Percentiles rank a stretch among this genome's conserved stretches.
Evolutionary conservation across 352 stramenopile genomes (phyloP).

Genomic region (Globisporangium radiosum): DNA sequence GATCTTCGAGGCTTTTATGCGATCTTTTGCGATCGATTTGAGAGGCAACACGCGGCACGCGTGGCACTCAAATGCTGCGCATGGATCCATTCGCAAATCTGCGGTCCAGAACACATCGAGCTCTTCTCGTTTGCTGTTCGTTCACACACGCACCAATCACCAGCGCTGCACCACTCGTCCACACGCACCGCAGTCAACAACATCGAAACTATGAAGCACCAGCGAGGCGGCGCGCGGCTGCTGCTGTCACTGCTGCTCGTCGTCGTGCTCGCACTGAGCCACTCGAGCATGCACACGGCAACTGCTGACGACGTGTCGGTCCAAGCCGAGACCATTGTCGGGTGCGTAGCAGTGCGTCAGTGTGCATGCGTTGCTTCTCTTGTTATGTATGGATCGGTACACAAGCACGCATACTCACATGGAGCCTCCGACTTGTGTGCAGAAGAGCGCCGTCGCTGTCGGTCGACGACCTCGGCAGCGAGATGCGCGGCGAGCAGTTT

Average conservation of each 20-base stretch:
- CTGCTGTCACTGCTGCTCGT: slow-evolving; percentile 32
- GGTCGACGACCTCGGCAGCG: slow-evolving; percentile 35
- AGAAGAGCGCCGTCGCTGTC: slow-evolving; percentile 29
- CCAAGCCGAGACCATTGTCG: slow-evolving; percentile 28
- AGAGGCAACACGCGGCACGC: neutral
- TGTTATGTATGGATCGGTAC: no score
- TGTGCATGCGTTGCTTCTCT: no score
- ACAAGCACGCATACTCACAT: neutral
- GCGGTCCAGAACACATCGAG: neutral
- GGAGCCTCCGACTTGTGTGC: slow-evolving; percentile 7
- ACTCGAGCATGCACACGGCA: slow-evolving; percentile 11
- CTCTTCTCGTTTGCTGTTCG: no score
- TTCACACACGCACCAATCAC: neutral
- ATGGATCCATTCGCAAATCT: slow-evolving; percentile 1
- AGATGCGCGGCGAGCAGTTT: slow-evolving; percentile 80
- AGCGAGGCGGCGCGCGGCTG: slow-evolving; percentile 11
- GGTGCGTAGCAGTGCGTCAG: slow-evolving; percentile 18
- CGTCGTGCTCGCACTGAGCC: slow-evolving; percentile 26
- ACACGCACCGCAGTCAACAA: neutral
- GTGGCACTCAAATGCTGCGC: neutral
- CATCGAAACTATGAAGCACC: slow-evolving; percentile 7
- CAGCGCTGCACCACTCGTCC: neutral
- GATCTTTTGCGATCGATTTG: neutral
- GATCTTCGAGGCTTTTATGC: neutral
- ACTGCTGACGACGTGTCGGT: slow-evolving; percentile 28